Percentiles rank a stretch among this genome's conserved stretches.
phyloP scores from a whole-genome alignment of 139 green algal species.

The Monoraphidium neglectum region DNA sequence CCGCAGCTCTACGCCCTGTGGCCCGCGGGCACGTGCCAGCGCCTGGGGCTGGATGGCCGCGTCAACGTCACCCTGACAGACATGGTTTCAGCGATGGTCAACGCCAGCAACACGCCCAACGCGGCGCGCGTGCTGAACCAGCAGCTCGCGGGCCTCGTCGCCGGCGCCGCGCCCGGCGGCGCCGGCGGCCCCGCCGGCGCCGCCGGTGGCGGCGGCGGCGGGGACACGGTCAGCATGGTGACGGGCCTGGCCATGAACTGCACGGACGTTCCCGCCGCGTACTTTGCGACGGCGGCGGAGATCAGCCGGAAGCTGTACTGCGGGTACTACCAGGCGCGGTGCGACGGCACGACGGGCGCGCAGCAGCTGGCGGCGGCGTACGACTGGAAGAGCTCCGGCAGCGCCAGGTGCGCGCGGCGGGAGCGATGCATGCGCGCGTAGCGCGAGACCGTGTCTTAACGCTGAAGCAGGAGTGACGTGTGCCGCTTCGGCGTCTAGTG shows the following conservation, averaged over 20 bases:
- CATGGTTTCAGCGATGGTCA: conserved; percentile 19
- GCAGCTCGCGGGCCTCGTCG: not conserved
- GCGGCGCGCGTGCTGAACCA: not conserved
- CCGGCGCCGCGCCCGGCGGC: not conserved
- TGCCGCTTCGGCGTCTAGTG: too few relatives aligned
- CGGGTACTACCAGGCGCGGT: conserved; percentile 44
- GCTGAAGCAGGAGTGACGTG: too few relatives aligned
- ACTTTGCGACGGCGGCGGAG: not conserved
- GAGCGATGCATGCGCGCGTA: too few relatives aligned
- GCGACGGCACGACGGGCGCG: not conserved
- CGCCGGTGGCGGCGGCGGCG: not conserved
- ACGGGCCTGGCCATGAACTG: conserved; percentile 12
- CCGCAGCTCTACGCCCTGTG: not conserved
- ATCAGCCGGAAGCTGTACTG: conserved; percentile 56
- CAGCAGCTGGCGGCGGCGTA: conserved; percentile 16
- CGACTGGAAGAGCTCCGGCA: conserved; percentile 34
- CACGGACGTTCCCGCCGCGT: conserved; percentile 13
- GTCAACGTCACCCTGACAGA: conserved; percentile 25
- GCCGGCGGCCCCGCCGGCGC: not conserved
- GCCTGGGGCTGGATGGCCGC: not conserved
- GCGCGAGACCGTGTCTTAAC: too few relatives aligned
- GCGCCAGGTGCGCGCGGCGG: not conserved
- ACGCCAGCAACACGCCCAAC: conserved; percentile 1
- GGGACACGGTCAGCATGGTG: not conserved
- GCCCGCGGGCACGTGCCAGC: not conserved